Base-by-base conservation (phyloP, 441 rosid genomes). In the Viola pubescens region DNA sequence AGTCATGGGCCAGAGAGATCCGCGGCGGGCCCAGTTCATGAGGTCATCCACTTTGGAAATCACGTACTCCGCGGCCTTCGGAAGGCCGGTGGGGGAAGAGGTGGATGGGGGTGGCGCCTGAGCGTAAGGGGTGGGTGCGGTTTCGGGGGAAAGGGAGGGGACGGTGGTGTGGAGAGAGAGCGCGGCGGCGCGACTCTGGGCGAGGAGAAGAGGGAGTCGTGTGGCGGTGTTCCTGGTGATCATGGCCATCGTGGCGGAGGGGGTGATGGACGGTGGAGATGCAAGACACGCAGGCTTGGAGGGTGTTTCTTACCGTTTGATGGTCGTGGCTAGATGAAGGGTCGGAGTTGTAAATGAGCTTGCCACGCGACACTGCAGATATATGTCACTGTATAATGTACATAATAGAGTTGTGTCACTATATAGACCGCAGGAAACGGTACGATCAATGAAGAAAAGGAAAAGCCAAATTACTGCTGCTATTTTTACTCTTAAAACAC, bases 1-100 rank as follows among this genome's bases (percentile, higher is more conserved):
- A 40, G 98, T 89, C 97, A 92, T 92, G 61, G 98, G 97, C 98
- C 98, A 92, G 70, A 92, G 83, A 70, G 97, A 92, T 3, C 97
- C 97, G 2, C 91, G 81, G 26, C 96, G 94, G 48, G 94, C 91
- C 86, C 88, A 89, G 70, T 92, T 92, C 76, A 92, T 61, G 65
- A 92, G 90, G 68, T 89, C 96, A 59, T 92, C 98, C 5, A 92
- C 96, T 73, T 89, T 92, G 2, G 96, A 87, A 74, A 92, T 85
- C 65, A 89, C 98, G 52, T 45, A 92, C 65, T 92, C 97, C n/a
- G 96, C 98, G 19, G 88, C 13, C 87, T 92, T 92, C 3, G 97
- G 84, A 14, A 92, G 69, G 4, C 94, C 96, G 0, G 79, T 26
- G 26, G 82, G 83, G 49, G 75, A 79, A 19, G 79, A 56, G 40